phyloP scores from a whole-genome alignment of 352 stramenopile species.

The Globisporangium carolinianum region DNA sequence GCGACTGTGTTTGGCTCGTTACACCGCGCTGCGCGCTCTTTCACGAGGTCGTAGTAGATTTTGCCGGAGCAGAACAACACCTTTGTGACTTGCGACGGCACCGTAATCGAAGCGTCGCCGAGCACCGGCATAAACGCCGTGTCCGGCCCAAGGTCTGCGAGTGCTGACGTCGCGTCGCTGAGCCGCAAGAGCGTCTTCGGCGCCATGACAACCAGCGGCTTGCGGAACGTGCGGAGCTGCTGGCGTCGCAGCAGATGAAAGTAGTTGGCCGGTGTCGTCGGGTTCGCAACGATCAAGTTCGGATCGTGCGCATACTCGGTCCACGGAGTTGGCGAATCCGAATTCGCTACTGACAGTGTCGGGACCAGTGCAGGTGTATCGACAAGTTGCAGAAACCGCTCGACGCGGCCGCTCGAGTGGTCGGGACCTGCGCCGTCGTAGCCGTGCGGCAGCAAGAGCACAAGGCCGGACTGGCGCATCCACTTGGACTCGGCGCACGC shows the following conservation, averaged over 20 bases:
- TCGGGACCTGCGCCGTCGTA: slow-evolving; percentile 86
- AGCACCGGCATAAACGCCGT: slow-evolving; percentile 67
- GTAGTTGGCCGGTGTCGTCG: slow-evolving; percentile 92
- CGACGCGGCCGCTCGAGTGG: slow-evolving; percentile 74
- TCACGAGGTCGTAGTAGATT: slow-evolving; percentile 82
- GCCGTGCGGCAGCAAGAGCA: slow-evolving; percentile 81
- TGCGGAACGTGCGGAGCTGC: slow-evolving; percentile 65
- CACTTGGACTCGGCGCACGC: slow-evolving; percentile 85
- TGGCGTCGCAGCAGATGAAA: slow-evolving; percentile 94
- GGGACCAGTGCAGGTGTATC: slow-evolving; percentile 55
- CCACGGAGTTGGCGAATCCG: slow-evolving; percentile 28
- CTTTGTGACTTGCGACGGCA: slow-evolving; percentile 47
- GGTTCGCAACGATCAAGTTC: slow-evolving; percentile 83
- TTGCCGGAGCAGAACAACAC: slow-evolving; percentile 81
- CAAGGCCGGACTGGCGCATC: slow-evolving; percentile 82
- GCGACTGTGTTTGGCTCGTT: slow-evolving; percentile 42
- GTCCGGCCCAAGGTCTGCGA: slow-evolving; percentile 53
- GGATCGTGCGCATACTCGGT: slow-evolving; percentile 58
- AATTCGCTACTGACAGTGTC: not conserved
- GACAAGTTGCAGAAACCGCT: slow-evolving; percentile 86
- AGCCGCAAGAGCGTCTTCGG: slow-evolving; percentile 75
- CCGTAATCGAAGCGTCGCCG: slow-evolving; percentile 39
- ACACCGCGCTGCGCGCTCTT: slow-evolving; percentile 44
- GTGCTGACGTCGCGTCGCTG: slow-evolving; percentile 49
- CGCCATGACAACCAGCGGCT: slow-evolving; percentile 68